Conservation (phyloP, 257 asterid species). For the Solanum paucissectum region DNA sequence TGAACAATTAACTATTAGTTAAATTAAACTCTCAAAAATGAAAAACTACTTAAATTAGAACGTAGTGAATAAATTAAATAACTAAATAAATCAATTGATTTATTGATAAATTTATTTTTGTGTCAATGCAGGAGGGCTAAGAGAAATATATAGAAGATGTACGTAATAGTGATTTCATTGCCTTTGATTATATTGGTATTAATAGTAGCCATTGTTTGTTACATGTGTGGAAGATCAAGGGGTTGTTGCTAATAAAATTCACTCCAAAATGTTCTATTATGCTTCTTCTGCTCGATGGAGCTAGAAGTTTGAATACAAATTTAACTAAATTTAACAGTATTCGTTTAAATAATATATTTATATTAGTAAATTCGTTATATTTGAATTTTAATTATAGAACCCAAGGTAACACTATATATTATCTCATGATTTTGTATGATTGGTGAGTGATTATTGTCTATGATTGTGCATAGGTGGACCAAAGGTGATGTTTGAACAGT, state of each 20-base stretch:
- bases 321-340: background rate
- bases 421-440: background rate
- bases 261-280: background rate
- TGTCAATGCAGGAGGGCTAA: background rate
- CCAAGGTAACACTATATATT: too few relatives aligned
- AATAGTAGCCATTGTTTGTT: conserved; percentile 4
- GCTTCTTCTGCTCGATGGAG: background rate
- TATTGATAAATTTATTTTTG: background rate
- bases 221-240: background rate
- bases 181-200: background rate
- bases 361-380: too few relatives aligned
- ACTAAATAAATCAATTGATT: background rate
- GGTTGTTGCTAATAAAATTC: background rate
- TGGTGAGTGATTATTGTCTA: background rate
- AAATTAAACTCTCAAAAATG: too few relatives aligned
- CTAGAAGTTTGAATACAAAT: background rate
- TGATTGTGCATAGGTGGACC: background rate
- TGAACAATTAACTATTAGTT: too few relatives aligned
- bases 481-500: background rate
- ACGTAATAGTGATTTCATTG: background rate
- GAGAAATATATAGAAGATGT: background rate
- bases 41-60: too few relatives aligned
- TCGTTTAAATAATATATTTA: background rate
- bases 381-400: too few relatives aligned
- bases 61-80: too few relatives aligned